These are phyloP conservation scores for Flaveria ramosissima DNA, from an alignment of 129 eudicot genomes.

Conservation along the genomic window DNA sequence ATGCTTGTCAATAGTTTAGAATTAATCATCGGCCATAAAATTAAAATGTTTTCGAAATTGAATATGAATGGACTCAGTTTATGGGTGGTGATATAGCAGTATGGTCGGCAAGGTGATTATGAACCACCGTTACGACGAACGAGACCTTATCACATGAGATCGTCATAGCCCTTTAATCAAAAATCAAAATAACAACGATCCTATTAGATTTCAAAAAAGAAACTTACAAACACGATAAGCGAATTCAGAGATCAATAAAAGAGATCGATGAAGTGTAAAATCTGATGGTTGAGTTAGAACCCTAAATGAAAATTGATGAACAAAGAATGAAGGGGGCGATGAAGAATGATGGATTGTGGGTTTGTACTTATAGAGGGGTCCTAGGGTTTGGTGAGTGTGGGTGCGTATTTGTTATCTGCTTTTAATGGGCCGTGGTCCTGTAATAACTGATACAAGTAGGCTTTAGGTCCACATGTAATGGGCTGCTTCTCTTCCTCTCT, in stretches of 20 bases:
- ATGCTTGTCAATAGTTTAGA: conserved; percentile 54
- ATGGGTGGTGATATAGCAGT: conserved; percentile 95
- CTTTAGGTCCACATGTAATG: background rate
- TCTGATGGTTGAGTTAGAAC: no score
- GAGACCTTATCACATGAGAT: conserved; percentile 56
- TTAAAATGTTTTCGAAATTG: background rate
- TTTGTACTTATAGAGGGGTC: conserved; percentile 25
- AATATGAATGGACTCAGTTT: conserved; percentile 55
- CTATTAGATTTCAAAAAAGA: background rate
- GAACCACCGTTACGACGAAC: conserved; percentile 88
- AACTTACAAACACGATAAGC: background rate
- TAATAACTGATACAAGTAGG: background rate
- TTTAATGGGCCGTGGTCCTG: background rate
- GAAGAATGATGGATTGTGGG: background rate
- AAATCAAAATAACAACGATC: background rate
- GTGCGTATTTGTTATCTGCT: background rate
- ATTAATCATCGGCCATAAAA: conserved; percentile 49
- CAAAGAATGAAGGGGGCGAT: background rate
- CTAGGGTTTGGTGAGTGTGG: conserved; percentile 18
- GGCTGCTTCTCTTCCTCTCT: background rate
- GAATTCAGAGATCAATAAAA: no score
- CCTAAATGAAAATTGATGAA: no score
- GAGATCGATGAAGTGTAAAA: no score
- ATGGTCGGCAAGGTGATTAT: conserved; percentile 79
- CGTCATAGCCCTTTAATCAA: conserved; percentile 44